Conservation (phyloP, 495 filamentous ascomycete species). For the Hypoxylon crocopeplum region DNA sequence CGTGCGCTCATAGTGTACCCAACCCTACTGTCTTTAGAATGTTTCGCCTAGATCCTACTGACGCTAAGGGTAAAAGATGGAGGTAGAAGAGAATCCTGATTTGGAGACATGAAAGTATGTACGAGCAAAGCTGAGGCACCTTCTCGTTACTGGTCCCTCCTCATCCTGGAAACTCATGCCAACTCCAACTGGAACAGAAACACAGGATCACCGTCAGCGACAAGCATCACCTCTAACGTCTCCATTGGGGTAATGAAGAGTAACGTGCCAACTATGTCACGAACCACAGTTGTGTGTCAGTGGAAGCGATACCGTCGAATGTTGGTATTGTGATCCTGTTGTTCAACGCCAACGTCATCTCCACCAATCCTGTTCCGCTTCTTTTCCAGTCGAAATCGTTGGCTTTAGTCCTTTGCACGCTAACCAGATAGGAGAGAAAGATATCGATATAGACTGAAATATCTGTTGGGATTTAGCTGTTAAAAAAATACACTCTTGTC, state of each 20-base stretch:
- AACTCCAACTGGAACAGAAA: conserved; percentile 5
- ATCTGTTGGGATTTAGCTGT: neutral
- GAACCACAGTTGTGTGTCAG: too few species aligned
- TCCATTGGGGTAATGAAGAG: neutral
- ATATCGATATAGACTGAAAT: neutral
- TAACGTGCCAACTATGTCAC: neutral
- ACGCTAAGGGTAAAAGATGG: conserved; percentile 11
- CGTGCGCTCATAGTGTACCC: neutral
- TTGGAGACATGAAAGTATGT: neutral
- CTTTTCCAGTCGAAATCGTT: too few species aligned
- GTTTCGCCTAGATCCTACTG: conserved; percentile 4
- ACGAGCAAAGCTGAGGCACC: neutral
- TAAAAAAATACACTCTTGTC: neutral
- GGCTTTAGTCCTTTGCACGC: too few species aligned
- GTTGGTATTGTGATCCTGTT: too few species aligned
- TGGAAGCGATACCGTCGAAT: too few species aligned
- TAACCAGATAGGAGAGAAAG: neutral
- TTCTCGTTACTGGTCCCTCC: conserved; percentile 1
- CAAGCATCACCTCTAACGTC: conserved; percentile 9
- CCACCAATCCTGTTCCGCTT: too few species aligned
- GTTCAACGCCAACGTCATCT: too few species aligned
- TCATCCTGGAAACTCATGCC: neutral
- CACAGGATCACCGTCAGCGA: conserved; percentile 10
- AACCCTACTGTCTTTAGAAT: conserved; percentile 3
- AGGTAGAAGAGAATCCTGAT: conserved; percentile 17